Percentiles rank a stretch among this genome's conserved stretches.
Evolutionary conservation across 2,329 filamentous ascomycete species (phyloP).

Genomic region (Emmonsiellopsis sp.): DNA sequence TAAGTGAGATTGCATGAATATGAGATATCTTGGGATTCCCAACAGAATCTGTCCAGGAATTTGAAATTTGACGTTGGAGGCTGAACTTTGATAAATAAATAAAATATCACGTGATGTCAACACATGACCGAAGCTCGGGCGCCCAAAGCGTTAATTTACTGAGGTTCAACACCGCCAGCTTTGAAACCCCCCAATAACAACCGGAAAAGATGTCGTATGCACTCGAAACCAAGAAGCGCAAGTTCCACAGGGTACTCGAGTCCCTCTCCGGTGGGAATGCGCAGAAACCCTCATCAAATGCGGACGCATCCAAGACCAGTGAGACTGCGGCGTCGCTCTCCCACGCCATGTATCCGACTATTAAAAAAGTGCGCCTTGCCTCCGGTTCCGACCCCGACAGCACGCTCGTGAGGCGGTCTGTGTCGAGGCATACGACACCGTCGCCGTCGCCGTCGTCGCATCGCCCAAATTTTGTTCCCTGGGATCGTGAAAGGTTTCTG

Average conservation of each 20-base stretch:
- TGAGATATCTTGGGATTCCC: no score
- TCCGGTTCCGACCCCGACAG: constrained; percentile 4
- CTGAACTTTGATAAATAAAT: no score
- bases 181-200: neutral
- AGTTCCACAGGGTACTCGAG: constrained; percentile 38
- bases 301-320: neutral
- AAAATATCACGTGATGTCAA: no score
- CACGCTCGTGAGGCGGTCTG: constrained; percentile 1
- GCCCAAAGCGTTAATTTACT: neutral
- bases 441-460: constrained; percentile 24
- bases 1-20: no score
- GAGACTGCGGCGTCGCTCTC: neutral
- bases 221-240: constrained; percentile 37
- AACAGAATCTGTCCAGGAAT: no score
- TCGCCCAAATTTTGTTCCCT: constrained; percentile 69
- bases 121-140: neutral
- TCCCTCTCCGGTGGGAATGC: constrained; percentile 27
- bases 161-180: neutral
- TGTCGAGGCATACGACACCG: constrained; percentile 19
- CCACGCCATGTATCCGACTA: constrained; percentile 6
- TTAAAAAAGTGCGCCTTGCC: constrained; percentile 12
- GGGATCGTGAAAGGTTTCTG: constrained; percentile 74
- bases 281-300: constrained; percentile 5
- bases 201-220: constrained; percentile 31
- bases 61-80: no score